A percentile compares a stretch with the other conserved stretches of the same genome.
phyloP scores from a whole-genome alignment of 1,284 basidiomycete genomes.

The Malassezia equina region DNA sequence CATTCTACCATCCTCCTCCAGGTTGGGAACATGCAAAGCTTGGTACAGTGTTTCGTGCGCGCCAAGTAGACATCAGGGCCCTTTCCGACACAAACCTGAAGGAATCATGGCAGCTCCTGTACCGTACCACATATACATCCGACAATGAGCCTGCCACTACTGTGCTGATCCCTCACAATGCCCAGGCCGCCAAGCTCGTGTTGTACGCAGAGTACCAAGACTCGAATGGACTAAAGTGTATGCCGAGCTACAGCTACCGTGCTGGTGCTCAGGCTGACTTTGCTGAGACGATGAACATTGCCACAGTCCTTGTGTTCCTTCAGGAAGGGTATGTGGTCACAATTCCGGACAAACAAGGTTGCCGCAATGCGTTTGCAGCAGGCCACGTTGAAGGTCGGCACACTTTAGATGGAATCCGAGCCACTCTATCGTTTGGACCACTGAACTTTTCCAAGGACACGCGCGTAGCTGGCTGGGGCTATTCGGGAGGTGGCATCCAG shows the following conservation, averaged over 20 bases:
- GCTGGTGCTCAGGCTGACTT: not conserved
- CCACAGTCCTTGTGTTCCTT: not conserved
- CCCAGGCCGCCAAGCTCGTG: constrained; percentile 22
- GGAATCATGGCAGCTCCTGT: constrained; percentile 24
- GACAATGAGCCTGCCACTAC: constrained; percentile 18
- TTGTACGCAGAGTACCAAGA: constrained; percentile 21
- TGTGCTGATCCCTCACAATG: constrained; percentile 22
- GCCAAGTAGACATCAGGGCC: constrained; percentile 19
- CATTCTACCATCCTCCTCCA: constrained; percentile 27
- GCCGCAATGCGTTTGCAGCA: constrained; percentile 22
- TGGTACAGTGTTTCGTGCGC: constrained; percentile 26
- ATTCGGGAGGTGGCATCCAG: constrained; percentile 31
- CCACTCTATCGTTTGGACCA: constrained; percentile 7
- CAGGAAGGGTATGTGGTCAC: constrained; percentile 29
- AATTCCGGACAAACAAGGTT: constrained; percentile 29
- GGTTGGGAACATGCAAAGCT: constrained; percentile 14
- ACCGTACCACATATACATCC: constrained; percentile 16
- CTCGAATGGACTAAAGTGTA: constrained; percentile 22
- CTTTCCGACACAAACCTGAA: constrained; percentile 1
- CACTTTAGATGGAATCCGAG: constrained; percentile 25
- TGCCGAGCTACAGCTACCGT: constrained; percentile 23
- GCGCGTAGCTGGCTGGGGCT: constrained; percentile 21
- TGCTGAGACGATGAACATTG: not conserved
- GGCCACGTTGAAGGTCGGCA: constrained; percentile 26
- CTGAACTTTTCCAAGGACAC: constrained; percentile 13